Conservation (phyloP, 352 stramenopile genomes). For the Pythium aristosporum region DNA sequence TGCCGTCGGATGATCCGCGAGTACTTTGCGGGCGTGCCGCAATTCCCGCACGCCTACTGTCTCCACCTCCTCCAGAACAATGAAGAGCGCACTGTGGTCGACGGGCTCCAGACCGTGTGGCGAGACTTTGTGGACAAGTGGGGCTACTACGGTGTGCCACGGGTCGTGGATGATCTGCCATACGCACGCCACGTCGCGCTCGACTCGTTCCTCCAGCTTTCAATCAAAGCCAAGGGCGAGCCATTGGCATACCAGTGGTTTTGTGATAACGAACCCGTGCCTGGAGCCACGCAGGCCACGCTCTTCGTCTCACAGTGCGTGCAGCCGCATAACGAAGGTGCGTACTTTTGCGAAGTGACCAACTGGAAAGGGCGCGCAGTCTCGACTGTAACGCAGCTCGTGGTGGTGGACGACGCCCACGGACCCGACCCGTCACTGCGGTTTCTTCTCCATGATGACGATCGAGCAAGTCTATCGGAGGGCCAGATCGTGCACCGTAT, state of each 20-base stretch:
- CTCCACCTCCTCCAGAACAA: constrained; percentile 25
- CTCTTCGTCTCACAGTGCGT: constrained; percentile 55
- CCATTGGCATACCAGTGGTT: constrained; percentile 74
- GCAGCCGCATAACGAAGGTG: constrained; percentile 52
- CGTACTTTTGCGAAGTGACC: constrained; percentile 55
- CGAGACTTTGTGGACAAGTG: constrained; percentile 55
- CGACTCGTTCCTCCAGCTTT: constrained; percentile 51
- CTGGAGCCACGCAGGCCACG: constrained; percentile 41
- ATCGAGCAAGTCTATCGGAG: constrained; percentile 4
- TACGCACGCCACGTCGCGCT: constrained; percentile 32
- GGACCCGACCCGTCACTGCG: constrained; percentile 38
- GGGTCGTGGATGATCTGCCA: constrained; percentile 50
- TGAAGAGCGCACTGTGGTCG: constrained; percentile 20
- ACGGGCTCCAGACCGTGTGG: constrained; percentile 41
- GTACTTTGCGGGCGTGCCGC: constrained; percentile 57
- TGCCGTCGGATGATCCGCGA: constrained; percentile 46
- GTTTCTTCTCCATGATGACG: constrained; percentile 38
- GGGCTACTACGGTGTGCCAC: constrained; percentile 57
- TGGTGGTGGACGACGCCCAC: constrained; percentile 49
- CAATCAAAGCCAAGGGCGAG: constrained; percentile 58
- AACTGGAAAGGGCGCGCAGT: constrained; percentile 47
- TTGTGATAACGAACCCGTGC: constrained; percentile 29
- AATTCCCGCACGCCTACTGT: constrained; percentile 53
- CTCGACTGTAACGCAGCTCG: constrained; percentile 37
- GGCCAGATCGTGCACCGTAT: constrained; percentile 33